phyloP scores from a whole-genome alignment of 352 stramenopile species.

The Phytophthora kernoviae region DNA sequence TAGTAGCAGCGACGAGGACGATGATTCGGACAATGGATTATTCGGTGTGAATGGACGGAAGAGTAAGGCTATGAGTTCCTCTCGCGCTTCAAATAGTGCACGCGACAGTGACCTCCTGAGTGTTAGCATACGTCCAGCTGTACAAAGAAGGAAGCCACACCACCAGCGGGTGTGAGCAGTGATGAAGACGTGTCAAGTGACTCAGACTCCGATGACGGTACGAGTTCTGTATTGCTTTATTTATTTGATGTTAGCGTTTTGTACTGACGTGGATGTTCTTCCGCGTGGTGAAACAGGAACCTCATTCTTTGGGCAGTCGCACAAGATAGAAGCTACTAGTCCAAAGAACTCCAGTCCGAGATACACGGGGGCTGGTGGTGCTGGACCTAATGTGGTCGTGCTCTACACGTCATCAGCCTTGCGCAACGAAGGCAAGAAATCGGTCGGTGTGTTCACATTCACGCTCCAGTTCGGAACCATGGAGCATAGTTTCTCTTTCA shows the following conservation, averaged over 20 bases:
- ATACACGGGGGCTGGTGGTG: conserved; percentile 24
- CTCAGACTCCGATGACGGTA: conserved; percentile 38
- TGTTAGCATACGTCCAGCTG: conserved; percentile 10
- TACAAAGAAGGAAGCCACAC: conserved; percentile 17
- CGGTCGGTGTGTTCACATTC: conserved; percentile 71
- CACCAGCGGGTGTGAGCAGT: conserved; percentile 19
- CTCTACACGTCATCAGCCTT: conserved; percentile 58
- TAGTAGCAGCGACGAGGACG: conserved; percentile 63
- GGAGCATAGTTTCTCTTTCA: conserved; percentile 63
- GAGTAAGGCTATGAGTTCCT: conserved; percentile 20
- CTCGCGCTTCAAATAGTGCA: conserved; percentile 15
- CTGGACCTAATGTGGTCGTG: conserved; percentile 43
- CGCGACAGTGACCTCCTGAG: conserved; percentile 31
- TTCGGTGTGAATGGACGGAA: conserved; percentile 44
- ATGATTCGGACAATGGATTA: conserved; percentile 51
- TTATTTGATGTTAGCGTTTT: background rate
- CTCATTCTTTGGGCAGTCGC: conserved; percentile 30
- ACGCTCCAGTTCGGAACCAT: conserved; percentile 48
- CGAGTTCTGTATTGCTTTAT: background rate
- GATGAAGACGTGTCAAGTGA: conserved; percentile 38
- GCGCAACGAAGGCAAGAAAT: conserved; percentile 68
- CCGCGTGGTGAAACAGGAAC: conserved; percentile 5
- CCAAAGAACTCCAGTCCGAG: conserved; percentile 20
- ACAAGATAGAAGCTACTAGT: conserved; percentile 22
- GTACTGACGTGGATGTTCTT: conserved; percentile 12